Conservation (phyloP, 306 rosid genomes). For the Vicia villosa region DNA sequence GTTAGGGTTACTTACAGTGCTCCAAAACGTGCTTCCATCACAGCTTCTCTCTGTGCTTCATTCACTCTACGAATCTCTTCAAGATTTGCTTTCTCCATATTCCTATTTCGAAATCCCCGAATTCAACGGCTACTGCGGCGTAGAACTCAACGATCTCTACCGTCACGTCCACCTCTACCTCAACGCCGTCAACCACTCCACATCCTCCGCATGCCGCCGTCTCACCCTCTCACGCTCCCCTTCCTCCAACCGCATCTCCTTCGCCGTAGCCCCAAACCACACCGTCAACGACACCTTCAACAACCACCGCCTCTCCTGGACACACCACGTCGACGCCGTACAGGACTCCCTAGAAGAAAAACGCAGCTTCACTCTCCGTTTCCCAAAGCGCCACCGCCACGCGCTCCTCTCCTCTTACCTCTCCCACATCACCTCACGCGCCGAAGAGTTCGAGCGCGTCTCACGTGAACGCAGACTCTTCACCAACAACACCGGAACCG, state of each 20-base stretch:
- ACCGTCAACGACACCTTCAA: conserved; percentile 63
- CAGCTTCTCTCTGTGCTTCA: conserved; percentile 80
- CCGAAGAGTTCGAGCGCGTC: conserved; percentile 76
- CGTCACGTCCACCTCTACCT: conserved; percentile 81
- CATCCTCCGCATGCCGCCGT: conserved; percentile 56
- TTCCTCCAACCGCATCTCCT: conserved; percentile 74
- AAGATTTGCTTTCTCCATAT: conserved; percentile 72
- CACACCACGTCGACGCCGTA: conserved; percentile 78
- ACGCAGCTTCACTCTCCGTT: conserved; percentile 74
- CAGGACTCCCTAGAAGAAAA: conserved; percentile 85
- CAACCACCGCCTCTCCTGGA: conserved; percentile 65
- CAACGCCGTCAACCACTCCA: conserved; percentile 55
- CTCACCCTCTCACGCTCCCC: conserved; percentile 80
- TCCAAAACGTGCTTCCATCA: conserved; percentile 78
- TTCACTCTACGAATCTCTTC: conserved; percentile 70
- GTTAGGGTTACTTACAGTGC: conserved; percentile 75
- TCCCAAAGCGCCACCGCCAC: conserved; percentile 77
- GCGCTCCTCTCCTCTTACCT: conserved; percentile 64
- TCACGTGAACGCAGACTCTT: conserved; percentile 76
- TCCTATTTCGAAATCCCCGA: conserved; percentile 82
- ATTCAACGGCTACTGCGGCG: conserved; percentile 87
- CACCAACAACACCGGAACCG: conserved; percentile 71
- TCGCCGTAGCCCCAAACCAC: conserved; percentile 80
- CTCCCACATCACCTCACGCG: conserved; percentile 59
- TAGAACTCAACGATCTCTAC: conserved; percentile 83